Evolutionary conservation across 306 rosid species (phyloP).

Genomic region (Trifolium pratense): DNA sequence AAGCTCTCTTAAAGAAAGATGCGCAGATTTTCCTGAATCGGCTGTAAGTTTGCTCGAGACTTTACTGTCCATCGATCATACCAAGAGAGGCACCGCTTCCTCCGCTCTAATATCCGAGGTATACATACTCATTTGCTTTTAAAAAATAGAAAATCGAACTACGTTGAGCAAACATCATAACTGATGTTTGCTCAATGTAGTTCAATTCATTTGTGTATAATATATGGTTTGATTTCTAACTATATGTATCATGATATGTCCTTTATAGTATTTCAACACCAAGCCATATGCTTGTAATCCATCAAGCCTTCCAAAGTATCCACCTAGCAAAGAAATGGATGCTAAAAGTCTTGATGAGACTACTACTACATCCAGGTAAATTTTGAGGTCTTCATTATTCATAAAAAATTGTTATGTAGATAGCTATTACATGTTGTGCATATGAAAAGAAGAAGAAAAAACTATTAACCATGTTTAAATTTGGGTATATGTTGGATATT

Average conservation of each 20-base stretch:
- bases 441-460: too few species aligned
- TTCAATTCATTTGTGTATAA: neutral
- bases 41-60: conserved; percentile 71
- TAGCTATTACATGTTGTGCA: neutral
- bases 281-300: conserved; percentile 86
- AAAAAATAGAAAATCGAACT: neutral
- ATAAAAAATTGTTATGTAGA: neutral
- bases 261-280: conserved; percentile 77
- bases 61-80: conserved; percentile 74
- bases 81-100: conserved; percentile 83
- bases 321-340: conserved; percentile 96
- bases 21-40: conserved; percentile 61
- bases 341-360: conserved; percentile 68
- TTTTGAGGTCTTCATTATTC: conserved; percentile 7
- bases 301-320: conserved; percentile 79
- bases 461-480: too few species aligned
- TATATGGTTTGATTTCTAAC: conserved; percentile 29
- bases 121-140: neutral
- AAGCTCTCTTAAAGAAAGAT: conserved; percentile 68
- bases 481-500: neutral
- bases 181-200: neutral
- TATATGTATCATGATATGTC: conserved; percentile 20
- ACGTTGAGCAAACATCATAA: neutral
- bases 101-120: conserved; percentile 93
- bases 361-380: conserved; percentile 53